phyloP scores from a whole-genome alignment of 805 yeast genomes.

The Saturnispora zaruensis region DNA sequence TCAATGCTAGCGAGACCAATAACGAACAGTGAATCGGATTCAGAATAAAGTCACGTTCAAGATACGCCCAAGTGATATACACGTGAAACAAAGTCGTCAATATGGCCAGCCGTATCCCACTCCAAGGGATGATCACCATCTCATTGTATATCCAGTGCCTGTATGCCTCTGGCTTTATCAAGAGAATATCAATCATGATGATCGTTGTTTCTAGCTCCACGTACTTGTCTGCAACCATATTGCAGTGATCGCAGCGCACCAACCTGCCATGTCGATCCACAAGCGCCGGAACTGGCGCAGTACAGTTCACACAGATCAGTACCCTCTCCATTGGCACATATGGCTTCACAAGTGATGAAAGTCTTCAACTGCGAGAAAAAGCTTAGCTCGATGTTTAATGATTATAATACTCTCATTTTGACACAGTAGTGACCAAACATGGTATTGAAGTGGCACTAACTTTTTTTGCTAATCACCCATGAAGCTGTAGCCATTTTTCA shows the following conservation, averaged over 20 bases:
- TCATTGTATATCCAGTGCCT: slow-evolving; percentile 39
- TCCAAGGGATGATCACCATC: slow-evolving; percentile 7
- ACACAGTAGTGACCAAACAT: not conserved
- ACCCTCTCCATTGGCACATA: slow-evolving; percentile 1
- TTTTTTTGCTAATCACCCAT: not conserved
- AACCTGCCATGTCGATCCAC: slow-evolving; percentile 7
- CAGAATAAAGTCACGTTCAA: slow-evolving; percentile 47
- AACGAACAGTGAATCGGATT: slow-evolving; percentile 19
- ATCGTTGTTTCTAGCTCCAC: slow-evolving; percentile 84
- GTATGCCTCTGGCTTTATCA: slow-evolving; percentile 81
- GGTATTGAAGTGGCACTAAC: not conserved
- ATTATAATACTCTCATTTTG: not conserved
- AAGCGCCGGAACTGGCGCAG: slow-evolving; percentile 7
- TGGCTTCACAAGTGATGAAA: not conserved
- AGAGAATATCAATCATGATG: slow-evolving; percentile 71
- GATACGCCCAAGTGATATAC: slow-evolving; percentile 85
- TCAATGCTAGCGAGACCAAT: slow-evolving; percentile 24
- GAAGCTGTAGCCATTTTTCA: too few species aligned
- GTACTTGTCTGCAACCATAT: slow-evolving; percentile 76
- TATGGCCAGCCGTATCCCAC: slow-evolving; percentile 40
- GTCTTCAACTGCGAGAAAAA: not conserved
- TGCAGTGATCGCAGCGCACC: slow-evolving; percentile 36
- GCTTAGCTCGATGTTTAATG: not conserved
- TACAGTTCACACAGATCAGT: slow-evolving; percentile 3
- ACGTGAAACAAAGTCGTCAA: slow-evolving; percentile 76